These are phyloP conservation scores for Penicillium angulare DNA, from an alignment of 495 filamentous ascomycete species.

Conservation along the genomic window DNA sequence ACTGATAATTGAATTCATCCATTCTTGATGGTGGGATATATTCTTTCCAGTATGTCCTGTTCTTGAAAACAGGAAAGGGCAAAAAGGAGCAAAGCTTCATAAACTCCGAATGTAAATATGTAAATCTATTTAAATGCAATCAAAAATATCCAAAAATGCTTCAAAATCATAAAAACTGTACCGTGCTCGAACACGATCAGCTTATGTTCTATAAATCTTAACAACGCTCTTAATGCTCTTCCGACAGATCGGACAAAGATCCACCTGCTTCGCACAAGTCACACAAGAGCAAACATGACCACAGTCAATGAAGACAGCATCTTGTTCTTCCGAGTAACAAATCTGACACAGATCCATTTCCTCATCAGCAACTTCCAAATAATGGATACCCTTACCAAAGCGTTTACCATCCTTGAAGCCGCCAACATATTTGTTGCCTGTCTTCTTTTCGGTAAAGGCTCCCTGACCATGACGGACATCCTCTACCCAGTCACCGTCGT, in stretches of 20 bases:
- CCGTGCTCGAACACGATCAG: conserved; percentile 2
- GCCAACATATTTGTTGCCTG: conserved; percentile 63
- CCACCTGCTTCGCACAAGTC: conserved; percentile 60
- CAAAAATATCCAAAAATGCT: conserved; percentile 7
- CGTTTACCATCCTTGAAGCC: conserved; percentile 62
- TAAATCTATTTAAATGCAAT: conserved; percentile 1
- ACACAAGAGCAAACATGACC: conserved; percentile 66
- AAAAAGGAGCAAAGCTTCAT: neutral
- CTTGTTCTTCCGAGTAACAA: conserved; percentile 62
- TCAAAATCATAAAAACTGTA: neutral
- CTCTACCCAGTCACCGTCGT: conserved; percentile 58
- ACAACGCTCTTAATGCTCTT: conserved; percentile 57
- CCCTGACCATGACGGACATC: conserved; percentile 60
- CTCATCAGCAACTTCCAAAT: conserved; percentile 62
- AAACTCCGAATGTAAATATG: conserved; percentile 1
- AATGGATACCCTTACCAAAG: conserved; percentile 61
- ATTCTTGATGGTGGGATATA: too few species aligned
- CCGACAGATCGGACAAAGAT: conserved; percentile 63
- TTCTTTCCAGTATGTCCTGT: too few species aligned
- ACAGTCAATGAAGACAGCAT: conserved; percentile 64
- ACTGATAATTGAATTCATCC: too few species aligned
- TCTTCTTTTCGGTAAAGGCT: conserved; percentile 55
- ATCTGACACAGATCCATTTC: conserved; percentile 62
- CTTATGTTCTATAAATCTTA: conserved; percentile 54
- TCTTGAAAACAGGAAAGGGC: neutral